Evolutionary conservation across 139 green algal species (phyloP), one percentile per base, ranked within the genome.

Genomic region (Chlamydomonas incerta): DNA sequence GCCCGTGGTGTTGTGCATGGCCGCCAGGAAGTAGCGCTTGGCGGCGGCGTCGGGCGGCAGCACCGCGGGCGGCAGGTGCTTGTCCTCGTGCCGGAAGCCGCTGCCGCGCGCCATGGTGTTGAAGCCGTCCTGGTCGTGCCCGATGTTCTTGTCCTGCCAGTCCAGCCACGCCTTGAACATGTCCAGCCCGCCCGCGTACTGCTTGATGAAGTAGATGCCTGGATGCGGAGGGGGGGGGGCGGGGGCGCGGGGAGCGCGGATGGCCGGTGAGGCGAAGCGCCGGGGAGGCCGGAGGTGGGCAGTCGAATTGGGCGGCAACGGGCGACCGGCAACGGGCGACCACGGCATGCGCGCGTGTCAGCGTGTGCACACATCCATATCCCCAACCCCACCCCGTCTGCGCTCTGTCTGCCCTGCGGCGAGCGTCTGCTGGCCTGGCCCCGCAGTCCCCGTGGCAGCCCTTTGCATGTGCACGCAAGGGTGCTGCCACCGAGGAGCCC

Each of bases 91-190:
- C 24, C 24, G 24, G 23, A n/a, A 24, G 60, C 24, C 24, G 8
- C 24, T 66, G 60, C 24, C 18, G 24, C 80, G 52, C 0, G 35
- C 67, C 23, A 92, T 14, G 20, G 33, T 77, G 67, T 92, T 92
- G 34, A 92, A 76, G 13, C 88, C 88, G 72, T 92, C 88, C 68
- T 92, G 88, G 81, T 92, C 88, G 68, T 92, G 88, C 0, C 88
- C 88, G 23, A 86, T 67, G 33, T 74, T 81, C 37, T 80, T 73
- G n/a, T 55, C 62, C 28, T 88, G 37, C 80, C 34, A 57, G 15
- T 24, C 33, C 9, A 90, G 77, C 85, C 86, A 90, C 20, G 31
- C 26, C 3, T 73, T 33, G 55, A 90, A 90, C 63, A 90, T 85
- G 2, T 66, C 34, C 34, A 66, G 33, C 18, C 86, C 86, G 37